Conservation (phyloP, 2,329 filamentous ascomycete genomes). For the Emmonsiellopsis sp. region DNA sequence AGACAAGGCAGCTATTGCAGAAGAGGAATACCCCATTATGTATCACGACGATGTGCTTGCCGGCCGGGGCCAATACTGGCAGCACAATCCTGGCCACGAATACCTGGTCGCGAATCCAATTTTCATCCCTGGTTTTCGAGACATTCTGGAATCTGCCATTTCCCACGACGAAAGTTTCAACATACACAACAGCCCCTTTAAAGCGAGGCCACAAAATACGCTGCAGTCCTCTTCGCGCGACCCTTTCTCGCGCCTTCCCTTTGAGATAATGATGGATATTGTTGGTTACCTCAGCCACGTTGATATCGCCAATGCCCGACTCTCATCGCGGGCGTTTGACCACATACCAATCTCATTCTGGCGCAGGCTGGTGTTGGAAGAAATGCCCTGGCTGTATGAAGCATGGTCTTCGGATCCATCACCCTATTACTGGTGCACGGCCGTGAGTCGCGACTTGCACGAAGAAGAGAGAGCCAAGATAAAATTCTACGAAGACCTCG, state of each 20-base stretch:
- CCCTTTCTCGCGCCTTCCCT: constrained; percentile 13
- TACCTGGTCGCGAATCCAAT: constrained; percentile 19
- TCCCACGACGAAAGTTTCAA: constrained; percentile 5
- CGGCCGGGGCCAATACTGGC: constrained; percentile 5
- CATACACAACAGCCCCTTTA: neutral
- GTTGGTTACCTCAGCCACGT: constrained; percentile 11
- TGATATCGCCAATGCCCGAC: constrained; percentile 16
- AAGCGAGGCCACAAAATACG: too few species aligned
- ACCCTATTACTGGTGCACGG: neutral
- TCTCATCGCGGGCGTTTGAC: constrained; percentile 14
- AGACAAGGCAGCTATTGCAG: neutral
- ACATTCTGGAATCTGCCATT: constrained; percentile 5
- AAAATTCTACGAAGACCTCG: neutral
- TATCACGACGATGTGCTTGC: neutral
- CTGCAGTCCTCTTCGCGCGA: constrained; percentile 6
- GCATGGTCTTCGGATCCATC: constrained; percentile 3
- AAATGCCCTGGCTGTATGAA: constrained; percentile 22
- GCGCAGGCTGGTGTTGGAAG: constrained; percentile 11
- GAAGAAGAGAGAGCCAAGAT: neutral
- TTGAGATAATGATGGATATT: constrained; percentile 14
- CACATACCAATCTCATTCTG: constrained; percentile 16
- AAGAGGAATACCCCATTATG: neutral
- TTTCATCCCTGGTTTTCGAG: constrained; percentile 13
- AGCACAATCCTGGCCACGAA: constrained; percentile 9
- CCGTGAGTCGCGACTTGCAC: neutral